phyloP scores from a whole-genome alignment of 2,329 filamentous ascomycete species.

The Macroventuria anomochaeta region DNA sequence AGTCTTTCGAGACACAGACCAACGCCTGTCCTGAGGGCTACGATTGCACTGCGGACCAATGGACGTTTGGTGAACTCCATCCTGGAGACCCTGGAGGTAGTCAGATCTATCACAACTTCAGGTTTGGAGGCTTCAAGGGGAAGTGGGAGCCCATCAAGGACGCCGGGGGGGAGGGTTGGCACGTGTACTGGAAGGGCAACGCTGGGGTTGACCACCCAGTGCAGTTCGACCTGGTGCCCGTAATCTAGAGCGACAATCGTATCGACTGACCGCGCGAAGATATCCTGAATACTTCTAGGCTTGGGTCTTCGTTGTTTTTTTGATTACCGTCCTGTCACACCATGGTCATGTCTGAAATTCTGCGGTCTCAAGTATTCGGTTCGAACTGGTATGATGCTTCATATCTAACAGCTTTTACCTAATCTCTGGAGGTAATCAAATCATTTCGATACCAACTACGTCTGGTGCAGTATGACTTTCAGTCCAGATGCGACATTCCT shows the following conservation, averaged over 20 bases:
- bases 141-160: constrained; percentile 28
- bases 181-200: constrained; percentile 29
- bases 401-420: neutral
- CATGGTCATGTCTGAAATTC: too few species aligned
- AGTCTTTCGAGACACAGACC: constrained; percentile 8
- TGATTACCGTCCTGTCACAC: too few species aligned
- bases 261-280: neutral
- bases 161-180: constrained; percentile 26
- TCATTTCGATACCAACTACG: too few species aligned
- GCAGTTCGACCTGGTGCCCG: constrained; percentile 16
- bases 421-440: neutral
- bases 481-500: too few species aligned
- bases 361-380: neutral
- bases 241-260: neutral
- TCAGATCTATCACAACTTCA: constrained; percentile 9
- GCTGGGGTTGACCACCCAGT: constrained; percentile 13
- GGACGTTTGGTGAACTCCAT: constrained; percentile 12
- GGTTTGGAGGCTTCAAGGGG: constrained; percentile 22
- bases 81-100: neutral
- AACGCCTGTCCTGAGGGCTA: constrained; percentile 21
- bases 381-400: neutral
- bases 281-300: too few species aligned
- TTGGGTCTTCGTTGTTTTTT: neutral
- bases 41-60: constrained; percentile 23
- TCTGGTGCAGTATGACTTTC: too few species aligned